Base-by-base conservation (phyloP, 495 filamentous ascomycete species). In the Aspergillus kassunensis region DNA sequence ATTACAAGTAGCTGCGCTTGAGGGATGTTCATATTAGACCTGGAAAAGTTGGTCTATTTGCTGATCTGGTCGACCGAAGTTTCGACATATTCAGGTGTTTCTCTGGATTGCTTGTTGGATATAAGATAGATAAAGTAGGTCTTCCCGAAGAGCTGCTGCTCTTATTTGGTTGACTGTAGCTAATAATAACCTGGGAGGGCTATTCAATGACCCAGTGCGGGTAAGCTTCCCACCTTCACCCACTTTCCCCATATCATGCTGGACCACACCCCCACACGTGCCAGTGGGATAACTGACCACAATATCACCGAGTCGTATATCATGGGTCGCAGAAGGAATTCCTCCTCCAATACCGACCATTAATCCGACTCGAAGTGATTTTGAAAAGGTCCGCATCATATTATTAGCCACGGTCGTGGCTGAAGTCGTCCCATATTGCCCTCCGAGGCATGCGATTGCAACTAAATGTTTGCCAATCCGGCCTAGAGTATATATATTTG, bases 381-480 rank as follows among this genome's bases (percentile, higher is more conserved):
- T n/a, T n/a, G n/a, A n/a, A n/a, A n/a, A n/a, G n/a, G n/a, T n/a
- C n/a, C n/a, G n/a, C n/a, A n/a, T n/a, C n/a, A n/a, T n/a, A n/a
- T n/a, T n/a, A n/a, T n/a, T n/a, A n/a, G n/a, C n/a, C n/a, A n/a
- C n/a, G n/a, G n/a, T n/a, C n/a, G 68, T 61, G 9, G 73, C 72
- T 36, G 68, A 61, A 21, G 55, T 61, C n/a, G 45, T 73, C 10
- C 77, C 75, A 43, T 72, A 67, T 18, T 65, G 43, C 8, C 69
- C 72, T 27, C 54, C 50, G 11, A 79, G 62, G 47, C 57, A 71
- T 33, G 61, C 62, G 55, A 74, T 62, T 7, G 75, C 74, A 11
- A 80, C 55, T 51, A 73, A 63, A 50, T 79, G 73, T 18, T 59
- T 60, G 10, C 65, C 66, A 30, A 77, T 72, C 47, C 59, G 63